Evolutionary conservation across 2,329 filamentous ascomycete genomes (phyloP), one percentile per base, ranked within the genome.

Genomic region (Eutypa lata): DNA sequence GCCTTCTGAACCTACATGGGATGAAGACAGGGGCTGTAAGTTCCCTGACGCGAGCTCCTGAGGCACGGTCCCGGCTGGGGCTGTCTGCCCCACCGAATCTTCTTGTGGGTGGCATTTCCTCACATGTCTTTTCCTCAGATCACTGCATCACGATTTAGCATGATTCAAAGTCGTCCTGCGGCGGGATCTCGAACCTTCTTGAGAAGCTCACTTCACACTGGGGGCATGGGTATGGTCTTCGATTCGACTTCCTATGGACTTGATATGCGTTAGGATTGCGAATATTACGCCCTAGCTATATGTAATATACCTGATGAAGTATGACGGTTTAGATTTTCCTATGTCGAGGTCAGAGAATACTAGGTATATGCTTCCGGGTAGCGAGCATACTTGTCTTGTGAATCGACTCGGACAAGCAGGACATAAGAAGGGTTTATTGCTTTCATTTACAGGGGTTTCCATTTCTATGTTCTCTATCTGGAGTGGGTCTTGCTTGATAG

Each of bases 221-320:
- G 18, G 52, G 52, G 24, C 52, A 54, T 16, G 52, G 52, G 31
- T 40, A 54, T 26, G 2, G 74, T 74, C 18, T 58, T 65, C 0
- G 73, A 24, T 54, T 54, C 7, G 52, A 54, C 40, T 54, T 51
- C 16, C 52, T 50, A 48, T 54, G 52, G 35, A 54, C 52, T 38
- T 54, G 18, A 24, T 28, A 26, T 48, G 14, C n/a, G 46, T 48
- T 28, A 52, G 33, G 37, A 44, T 45, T 24, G 37, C 7, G n/a
- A 14, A 16, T 18, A 3, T 22, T 14, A 8, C 10, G 21, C 28
- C 18, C n/a, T 38, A 16, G 35, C 13, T 38, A 14, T 14, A 14
- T 6, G 13, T 16, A 14, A 18, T 18, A 42, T 24, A 52, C 43
- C 24, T 37, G 48, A 50, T 26, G 37, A 31, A 50, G 48, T 50